Evolutionary conservation across 306 rosid species (phyloP), one percentile per base, ranked within the genome.

Genomic region (Medicago truncatula): DNA sequence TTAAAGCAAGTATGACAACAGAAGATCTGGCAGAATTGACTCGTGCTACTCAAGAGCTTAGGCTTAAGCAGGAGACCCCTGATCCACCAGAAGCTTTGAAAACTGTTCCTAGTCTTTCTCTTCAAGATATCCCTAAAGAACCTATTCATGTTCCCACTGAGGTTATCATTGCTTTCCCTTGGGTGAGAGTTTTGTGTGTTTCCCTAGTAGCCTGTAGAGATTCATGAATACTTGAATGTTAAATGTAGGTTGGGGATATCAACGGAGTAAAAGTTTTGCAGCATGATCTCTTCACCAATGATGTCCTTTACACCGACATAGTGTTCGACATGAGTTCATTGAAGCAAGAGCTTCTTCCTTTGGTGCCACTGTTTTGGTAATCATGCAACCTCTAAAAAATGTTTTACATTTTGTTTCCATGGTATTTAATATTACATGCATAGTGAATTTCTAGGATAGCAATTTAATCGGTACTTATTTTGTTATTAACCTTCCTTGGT

Each of bases 211-310:
- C 40, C 65, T 52, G 36, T 71, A 47, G 67, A 67, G 59, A 73
- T 73, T 72, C 44, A 77, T 64, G 44, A 67, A 41, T 40, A 62
- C 36, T 63, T 75, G 54, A 52, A 47, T 87, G 79, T 74, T 65
- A 70, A 83, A 74, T 88, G 85, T 80, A 92, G 99, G 83, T 90
- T 17, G 91, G 93, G 40, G 81, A 92, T 80, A 82, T 90, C 86
- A 88, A 88, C 73, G 99, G 97, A 77, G 98, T 90, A 52, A 89
- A 87, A 78, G 92, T 89, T 79, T 80, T 95, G 87, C 82, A 83
- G 84, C 99, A 95, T 83, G 99, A 92, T 80, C 98, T 95, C 79
- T 95, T 95, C 82, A 95, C 99, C 78, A 95, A 92, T 83, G 99
- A 92, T 77, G 97, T 95, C 50, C 89, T 95, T 77, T 95, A 95